Evolutionary conservation across 1,139 yeast genomes (phyloP), one percentile per base, ranked within the genome.

Genomic region (Geotrichum restrictum): DNA sequence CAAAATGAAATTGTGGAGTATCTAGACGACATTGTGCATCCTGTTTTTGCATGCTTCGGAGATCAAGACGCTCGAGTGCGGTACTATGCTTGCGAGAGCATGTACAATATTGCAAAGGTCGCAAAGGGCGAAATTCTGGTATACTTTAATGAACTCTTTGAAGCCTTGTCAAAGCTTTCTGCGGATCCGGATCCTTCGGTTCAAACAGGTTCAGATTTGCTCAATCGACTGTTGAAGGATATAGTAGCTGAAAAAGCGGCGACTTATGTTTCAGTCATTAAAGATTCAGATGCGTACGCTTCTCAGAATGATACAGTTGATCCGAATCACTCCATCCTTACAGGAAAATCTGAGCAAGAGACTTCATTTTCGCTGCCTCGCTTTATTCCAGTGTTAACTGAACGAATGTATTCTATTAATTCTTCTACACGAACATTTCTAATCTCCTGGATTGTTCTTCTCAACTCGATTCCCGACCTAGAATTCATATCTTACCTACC

Each of bases 31-130:
- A 91, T 94, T 57, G 81, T 93, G 56, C 94, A 87, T 56, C 97
- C 99, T 0, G 96, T 94, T 18, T 75, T 94, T 62, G 94, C 97
- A 0, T 93, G 98, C 56, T 94, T 94, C 68, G 91, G 95, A 52
- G 98, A 94, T 64, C 96, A 94, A 55, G 97, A 94, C 65, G 95
- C 97, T 8, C 80, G 96, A 59, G 98, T 94, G 7, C 76, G 99
- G 51, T 94, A 94, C 64, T 94, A 91, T 68, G 98, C 98, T 0
- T 93, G 98, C 71, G 99, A 94, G 66, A 86, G 96, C 44, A 76
- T 94, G 59, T 94, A 94, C 70, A 94, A 94, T 69, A 91, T 94
- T 48, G 96, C 98, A 51, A 94, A 94, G 67, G 95, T 93, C 19
- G 96, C 98, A 3, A 81, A 95, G 61, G 98, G 98, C 18, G 98